Base-by-base conservation (phyloP, 768 basidiomycete species). In the Coprinopsis marcescibilis region DNA sequence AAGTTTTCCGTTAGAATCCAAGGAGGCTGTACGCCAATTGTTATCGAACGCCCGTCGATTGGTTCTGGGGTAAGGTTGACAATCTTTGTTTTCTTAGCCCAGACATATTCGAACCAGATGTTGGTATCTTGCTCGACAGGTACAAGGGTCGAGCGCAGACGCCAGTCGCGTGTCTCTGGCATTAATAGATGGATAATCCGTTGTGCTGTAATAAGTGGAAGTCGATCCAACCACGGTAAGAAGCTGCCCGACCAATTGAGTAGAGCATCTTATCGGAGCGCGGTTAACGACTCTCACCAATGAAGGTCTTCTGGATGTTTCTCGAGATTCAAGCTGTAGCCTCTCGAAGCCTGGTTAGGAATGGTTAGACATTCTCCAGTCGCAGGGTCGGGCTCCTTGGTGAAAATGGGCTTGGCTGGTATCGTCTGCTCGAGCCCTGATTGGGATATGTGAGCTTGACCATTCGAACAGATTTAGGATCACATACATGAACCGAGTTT, bases 1-100 rank as follows among this genome's bases (percentile, higher is more conserved):
- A 80, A 78, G 50, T 71, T 67, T n/a, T 59, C 55, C 10, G 75
- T 75, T 33, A 82, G 69, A 19, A 80, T 65, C 74, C 76, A 81
- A 4, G 79, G 78, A 2, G 80, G 76, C 56, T 81, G 80, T 52
- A 76, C 76, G n/a, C 72, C 78, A 33, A 83, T 58, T 3, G 78
- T 58, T 15, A 81, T 63, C 35, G 70, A 67, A 25, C 59, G 60
- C 23, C 51, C 61, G 39, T 38, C 57, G 57, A 29, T 61, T 57
- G 26, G 52, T 53, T 54, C 45, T 36, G 41, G 15, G 15, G 41
- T 33, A 33, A 13, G 29, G 13, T 10, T 12, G 43, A 27, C 23
- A 56, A 54, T 43, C 26, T 26, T 17, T 19, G 14, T 36, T 4
- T 48, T 52, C 12, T 46, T 54, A n/a, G 57, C 52, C 70, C 78